Evolutionary conservation across 495 filamentous ascomycete species (phyloP), one percentile per base, ranked within the genome.

Genomic region (Friedmanniomyces endolithicus): DNA sequence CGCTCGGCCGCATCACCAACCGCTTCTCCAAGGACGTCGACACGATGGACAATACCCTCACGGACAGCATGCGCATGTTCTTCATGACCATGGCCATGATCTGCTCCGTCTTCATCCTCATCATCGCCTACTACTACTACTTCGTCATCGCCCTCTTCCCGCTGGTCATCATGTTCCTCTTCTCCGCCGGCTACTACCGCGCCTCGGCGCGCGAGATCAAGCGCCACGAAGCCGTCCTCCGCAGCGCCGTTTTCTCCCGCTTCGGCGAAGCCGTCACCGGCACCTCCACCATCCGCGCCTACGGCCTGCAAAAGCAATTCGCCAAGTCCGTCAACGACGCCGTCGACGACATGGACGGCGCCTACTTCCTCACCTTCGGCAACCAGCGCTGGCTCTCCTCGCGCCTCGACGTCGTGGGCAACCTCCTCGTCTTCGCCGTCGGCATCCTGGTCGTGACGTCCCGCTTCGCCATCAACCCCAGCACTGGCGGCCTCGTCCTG

Each of bases 11-110:
- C 23, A 95, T 98, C 65, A 92, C 88, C 9, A 98, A 97, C 65
- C 86, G 92, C 20, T 98, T 98, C 71, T 90, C 89, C 2, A 88
- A 90, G 63, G 92, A 98, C 67, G 83, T 96, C 44, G 85, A 94
- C 63, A 84, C 86, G 31, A 94, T 98, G 88, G 92, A 98, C 67
- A 96, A 95, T 66, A 88, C 79, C 41, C 74, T 96, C 9, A 83
- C 84, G 0, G 92, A 96, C 64, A 82, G 87, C 8, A 88, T 98
- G 74, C 79, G 92, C 55, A 94, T 95, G 79, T 98, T 92, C 70
- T 81, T 90, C 52, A 71, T 96, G 59, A 94, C 87, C 7, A 69
- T 94, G 58, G 80, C 80, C 2, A 87, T 84, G 64, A 75, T 76
- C 47, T 58, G 64, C 11, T 83, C 87, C 7, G 83, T 95, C 27